A percentile compares a stretch with the other conserved stretches of the same genome.
Conservation (phyloP, 176 grass and related monocot genomes). For the Poa pratensis region DNA sequence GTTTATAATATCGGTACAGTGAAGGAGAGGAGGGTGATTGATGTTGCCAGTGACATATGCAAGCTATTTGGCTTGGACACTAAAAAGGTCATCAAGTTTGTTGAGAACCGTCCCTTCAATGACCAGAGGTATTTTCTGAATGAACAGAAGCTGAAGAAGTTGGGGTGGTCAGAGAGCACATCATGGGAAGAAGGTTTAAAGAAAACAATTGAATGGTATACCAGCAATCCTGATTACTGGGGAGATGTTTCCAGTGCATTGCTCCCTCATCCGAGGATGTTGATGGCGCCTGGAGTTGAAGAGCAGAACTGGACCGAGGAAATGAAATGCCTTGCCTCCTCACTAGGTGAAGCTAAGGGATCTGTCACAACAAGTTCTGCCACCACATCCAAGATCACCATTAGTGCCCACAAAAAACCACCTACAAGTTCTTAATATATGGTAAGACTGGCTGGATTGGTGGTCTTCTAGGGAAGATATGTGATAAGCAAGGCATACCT, state of each 20-base stretch:
- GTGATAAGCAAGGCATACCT: constrained; percentile 65
- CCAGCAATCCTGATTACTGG: constrained; percentile 75
- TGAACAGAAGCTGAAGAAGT: constrained; percentile 69
- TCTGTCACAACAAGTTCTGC: not conserved
- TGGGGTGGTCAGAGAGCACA: constrained; percentile 76
- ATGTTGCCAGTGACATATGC: too few relatives aligned
- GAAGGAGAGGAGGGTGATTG: too few relatives aligned
- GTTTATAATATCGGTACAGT: too few relatives aligned
- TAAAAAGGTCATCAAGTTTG: too few relatives aligned
- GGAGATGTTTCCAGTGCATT: constrained; percentile 74
- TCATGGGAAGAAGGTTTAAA: constrained; percentile 77
- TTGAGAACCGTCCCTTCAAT: too few relatives aligned
- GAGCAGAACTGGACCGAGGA: constrained; percentile 61
- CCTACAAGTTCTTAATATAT: constrained; percentile 74
- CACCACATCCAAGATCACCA: not conserved
- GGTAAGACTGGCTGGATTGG: constrained; percentile 78
- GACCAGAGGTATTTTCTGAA: too few relatives aligned
- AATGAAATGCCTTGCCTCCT: constrained; percentile 38
- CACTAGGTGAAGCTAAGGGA: constrained; percentile 31
- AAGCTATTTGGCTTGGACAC: too few relatives aligned
- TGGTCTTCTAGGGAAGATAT: constrained; percentile 71
- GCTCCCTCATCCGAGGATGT: constrained; percentile 75
- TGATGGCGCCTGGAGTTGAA: constrained; percentile 71
- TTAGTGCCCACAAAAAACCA: not conserved
- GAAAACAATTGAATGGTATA: constrained; percentile 83